Evolutionary conservation across 1,139 yeast genomes (phyloP), one percentile per base, ranked within the genome.

Genomic region (Debaryomyces subglobosus): DNA sequence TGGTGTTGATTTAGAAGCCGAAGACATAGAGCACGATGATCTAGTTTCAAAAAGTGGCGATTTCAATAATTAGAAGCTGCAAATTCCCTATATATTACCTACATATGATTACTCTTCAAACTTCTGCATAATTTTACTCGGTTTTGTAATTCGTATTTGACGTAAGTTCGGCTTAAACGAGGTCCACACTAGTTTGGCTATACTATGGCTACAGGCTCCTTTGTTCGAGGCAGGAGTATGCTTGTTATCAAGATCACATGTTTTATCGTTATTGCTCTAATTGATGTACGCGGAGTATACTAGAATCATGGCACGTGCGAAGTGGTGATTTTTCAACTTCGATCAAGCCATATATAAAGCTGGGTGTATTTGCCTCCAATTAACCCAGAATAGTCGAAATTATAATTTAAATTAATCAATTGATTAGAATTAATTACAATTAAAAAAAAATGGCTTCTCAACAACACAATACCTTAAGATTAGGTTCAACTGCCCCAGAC

Each of bases 1-100:
- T 64, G 98, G 98, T 1, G 98, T 94, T 2, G 97, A 92, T 62
- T 54, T 83, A 4, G 90, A 85, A 3, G 82, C 85, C 1, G 91
- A 84, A 56, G 68, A 66, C 44, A 60, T 53, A 41, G 58, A 64
- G 55, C 49, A 62, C 45, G 64, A 60, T 39, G 52, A 53, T 34
- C 39, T 52, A 29, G 20, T 35, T 18, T 30, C 36, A 5, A 40
- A 40, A 30, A 30, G 30, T 23, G 25, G 20, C 2, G 23, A 16
- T 20, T 21, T 15, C 32, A 21, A 38, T 25, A 21, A 25, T 27
- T 43, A 30, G 32, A 24, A 38, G 46, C 20, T 32, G 35, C 35
- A 32, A 33, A 29, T 15, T 29, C 10, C 20, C 34, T 39, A 16
- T 39, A 39, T 20, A 39, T 23, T 20, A 5, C 13, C n/a, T 33